phyloP scores from a whole-genome alignment of 2,329 filamentous ascomycete genomes.

The Cladosporium sp. region DNA sequence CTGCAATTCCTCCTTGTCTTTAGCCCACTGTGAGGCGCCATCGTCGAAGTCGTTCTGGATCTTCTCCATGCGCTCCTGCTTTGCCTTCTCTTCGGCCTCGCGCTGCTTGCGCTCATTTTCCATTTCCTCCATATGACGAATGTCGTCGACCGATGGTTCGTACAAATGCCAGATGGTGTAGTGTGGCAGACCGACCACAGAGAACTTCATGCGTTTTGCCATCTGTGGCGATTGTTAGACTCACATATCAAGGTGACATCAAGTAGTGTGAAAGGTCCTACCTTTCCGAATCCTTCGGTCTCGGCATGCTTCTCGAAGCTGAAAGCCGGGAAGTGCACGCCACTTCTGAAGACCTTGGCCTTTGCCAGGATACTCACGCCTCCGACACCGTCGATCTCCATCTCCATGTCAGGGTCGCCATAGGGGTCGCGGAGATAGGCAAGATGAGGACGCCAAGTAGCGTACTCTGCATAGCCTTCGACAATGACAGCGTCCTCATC shows the following conservation, averaged over 20 bases:
- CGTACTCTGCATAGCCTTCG: slow-evolving; percentile 97
- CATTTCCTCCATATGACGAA: slow-evolving; percentile 99
- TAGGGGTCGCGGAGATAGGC: slow-evolving; percentile 96
- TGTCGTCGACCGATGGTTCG: slow-evolving; percentile 96
- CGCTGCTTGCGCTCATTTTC: slow-evolving; percentile 76
- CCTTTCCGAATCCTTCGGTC: slow-evolving; percentile 98
- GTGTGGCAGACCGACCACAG: slow-evolving; percentile 90
- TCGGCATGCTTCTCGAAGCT: slow-evolving; percentile 98
- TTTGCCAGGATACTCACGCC: slow-evolving; percentile 97
- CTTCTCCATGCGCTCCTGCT: slow-evolving; percentile 68
- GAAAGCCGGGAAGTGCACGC: slow-evolving; percentile 96
- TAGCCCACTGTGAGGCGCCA: slow-evolving; percentile 77
- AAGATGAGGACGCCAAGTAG: slow-evolving; percentile 94
- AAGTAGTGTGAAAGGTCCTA: slow-evolving; percentile 37
- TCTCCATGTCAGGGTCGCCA: slow-evolving; percentile 97
- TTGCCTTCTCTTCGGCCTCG: slow-evolving; percentile 74
- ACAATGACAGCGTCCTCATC: slow-evolving; percentile 99
- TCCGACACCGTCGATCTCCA: slow-evolving; percentile 97
- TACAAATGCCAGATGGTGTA: slow-evolving; percentile 99
- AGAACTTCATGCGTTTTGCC: slow-evolving; percentile 93
- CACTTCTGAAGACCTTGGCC: slow-evolving; percentile 88
- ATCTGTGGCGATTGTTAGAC: slow-evolving; percentile 57
- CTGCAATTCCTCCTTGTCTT: slow-evolving; percentile 77
- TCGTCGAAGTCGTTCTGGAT: slow-evolving; percentile 76
- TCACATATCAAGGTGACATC: not conserved